Conservation (phyloP, 2,329 filamentous ascomycete species). For the Verticillium klebahnii region DNA sequence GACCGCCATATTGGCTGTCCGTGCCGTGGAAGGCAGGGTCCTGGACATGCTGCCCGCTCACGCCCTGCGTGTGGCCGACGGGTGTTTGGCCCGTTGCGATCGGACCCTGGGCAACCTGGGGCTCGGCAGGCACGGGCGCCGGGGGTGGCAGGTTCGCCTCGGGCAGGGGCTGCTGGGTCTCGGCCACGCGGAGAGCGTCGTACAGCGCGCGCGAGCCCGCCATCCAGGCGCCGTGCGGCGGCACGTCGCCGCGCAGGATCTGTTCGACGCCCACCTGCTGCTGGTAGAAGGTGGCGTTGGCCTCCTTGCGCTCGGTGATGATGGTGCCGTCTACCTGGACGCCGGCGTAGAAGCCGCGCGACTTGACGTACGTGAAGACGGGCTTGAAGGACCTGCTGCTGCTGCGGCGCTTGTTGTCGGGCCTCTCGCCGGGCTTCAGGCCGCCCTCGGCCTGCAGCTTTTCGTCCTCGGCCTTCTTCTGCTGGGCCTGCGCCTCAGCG, state of each 20-base stretch:
- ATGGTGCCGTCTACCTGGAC: slow-evolving; percentile 84
- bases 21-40: neutral
- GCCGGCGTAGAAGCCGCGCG: slow-evolving; percentile 81
- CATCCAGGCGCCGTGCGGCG: slow-evolving; percentile 22
- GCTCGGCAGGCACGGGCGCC: slow-evolving; percentile 3
- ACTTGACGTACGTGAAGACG: slow-evolving; percentile 74
- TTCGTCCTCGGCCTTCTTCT: slow-evolving; percentile 5
- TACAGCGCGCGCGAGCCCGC: slow-evolving; percentile 23
- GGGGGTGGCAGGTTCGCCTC: slow-evolving; percentile 12
- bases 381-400: slow-evolving; percentile 26
- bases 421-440: slow-evolving; percentile 39
- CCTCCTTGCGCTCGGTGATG: slow-evolving; percentile 79
- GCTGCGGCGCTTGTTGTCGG: slow-evolving; percentile 10
- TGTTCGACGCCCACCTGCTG: slow-evolving; percentile 42
- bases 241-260: slow-evolving; percentile 42
- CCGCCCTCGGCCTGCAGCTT: slow-evolving; percentile 22
- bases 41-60: neutral
- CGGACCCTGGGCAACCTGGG: neutral
- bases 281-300: slow-evolving; percentile 83
- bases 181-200: slow-evolving; percentile 25
- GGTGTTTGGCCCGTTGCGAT: neutral
- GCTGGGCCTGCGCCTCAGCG: slow-evolving; percentile 4
- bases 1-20: slow-evolving; percentile 17
- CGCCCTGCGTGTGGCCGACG: neutral
- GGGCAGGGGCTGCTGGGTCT: slow-evolving; percentile 17